These are phyloP conservation scores for Scorias spongiosa DNA, from an alignment of 2,329 filamentous ascomycete species.

Conservation along the genomic window DNA sequence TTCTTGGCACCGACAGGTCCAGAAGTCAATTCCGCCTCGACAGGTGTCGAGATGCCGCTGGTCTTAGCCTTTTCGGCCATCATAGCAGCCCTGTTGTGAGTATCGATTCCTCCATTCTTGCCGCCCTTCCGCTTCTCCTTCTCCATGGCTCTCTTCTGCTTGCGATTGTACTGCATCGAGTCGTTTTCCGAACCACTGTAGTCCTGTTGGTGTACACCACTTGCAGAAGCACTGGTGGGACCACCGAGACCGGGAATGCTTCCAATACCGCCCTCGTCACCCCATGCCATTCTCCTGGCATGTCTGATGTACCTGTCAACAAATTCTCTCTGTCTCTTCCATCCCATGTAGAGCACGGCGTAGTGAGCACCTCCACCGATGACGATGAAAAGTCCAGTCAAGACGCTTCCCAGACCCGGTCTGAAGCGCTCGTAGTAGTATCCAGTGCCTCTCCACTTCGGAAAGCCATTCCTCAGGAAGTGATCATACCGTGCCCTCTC, in stretches of 20 bases:
- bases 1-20: constrained; percentile 66
- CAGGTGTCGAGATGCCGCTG: constrained; percentile 38
- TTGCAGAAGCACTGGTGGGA: constrained; percentile 20
- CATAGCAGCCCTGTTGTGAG: constrained; percentile 23
- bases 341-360: constrained; percentile 66
- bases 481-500: constrained; percentile 83
- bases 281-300: constrained; percentile 78
- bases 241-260: constrained; percentile 52
- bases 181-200: constrained; percentile 27
- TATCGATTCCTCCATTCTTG: constrained; percentile 24
- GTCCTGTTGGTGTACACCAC: constrained; percentile 32
- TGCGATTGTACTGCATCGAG: constrained; percentile 51
- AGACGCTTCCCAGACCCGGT: constrained; percentile 72
- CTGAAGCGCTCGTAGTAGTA: constrained; percentile 96
- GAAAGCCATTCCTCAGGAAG: constrained; percentile 86
- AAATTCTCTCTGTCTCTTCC: constrained; percentile 82
- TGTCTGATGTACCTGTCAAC: constrained; percentile 83
- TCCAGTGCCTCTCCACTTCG: constrained; percentile 88
- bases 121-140: constrained; percentile 59
- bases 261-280: constrained; percentile 53
- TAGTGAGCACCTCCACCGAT: constrained; percentile 81
- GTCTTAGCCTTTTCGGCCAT: constrained; percentile 34
- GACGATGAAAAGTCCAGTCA: constrained; percentile 66
- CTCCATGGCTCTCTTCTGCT: constrained; percentile 78
- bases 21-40: constrained; percentile 33